Evolutionary conservation across 1,284 basidiomycete species (phyloP).

Genomic region (Papiliotrema terrestris): DNA sequence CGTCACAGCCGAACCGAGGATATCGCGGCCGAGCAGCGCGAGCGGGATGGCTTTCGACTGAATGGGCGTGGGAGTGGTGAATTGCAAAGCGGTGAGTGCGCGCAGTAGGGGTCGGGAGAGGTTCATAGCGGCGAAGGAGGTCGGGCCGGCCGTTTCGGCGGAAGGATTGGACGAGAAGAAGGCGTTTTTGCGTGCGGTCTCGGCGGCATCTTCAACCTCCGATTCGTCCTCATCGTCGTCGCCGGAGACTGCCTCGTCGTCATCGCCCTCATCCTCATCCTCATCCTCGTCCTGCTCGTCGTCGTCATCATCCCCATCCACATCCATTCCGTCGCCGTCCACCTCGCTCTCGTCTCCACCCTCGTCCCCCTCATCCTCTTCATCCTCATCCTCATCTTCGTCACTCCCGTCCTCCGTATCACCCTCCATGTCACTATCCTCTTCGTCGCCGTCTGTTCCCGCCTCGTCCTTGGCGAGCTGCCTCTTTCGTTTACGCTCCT

Average conservation of each 20-base stretch:
- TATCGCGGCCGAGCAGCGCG: constrained; percentile 87
- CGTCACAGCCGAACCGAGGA: constrained; percentile 91
- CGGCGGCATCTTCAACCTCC: constrained; percentile 58
- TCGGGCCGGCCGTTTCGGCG: constrained; percentile 36
- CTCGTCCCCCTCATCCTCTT: constrained; percentile 21
- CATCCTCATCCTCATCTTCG: constrained; percentile 26
- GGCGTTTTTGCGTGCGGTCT: constrained; percentile 74
- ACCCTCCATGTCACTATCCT: constrained; percentile 23
- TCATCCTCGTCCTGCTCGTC: constrained; percentile 30
- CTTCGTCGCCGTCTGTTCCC: constrained; percentile 18
- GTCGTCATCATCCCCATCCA: constrained; percentile 36
- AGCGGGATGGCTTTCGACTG: constrained; percentile 90
- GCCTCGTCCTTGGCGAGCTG: constrained; percentile 22
- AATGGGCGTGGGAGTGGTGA: constrained; percentile 87
- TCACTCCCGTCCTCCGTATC: constrained; percentile 26
- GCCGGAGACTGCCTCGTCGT: constrained; percentile 45
- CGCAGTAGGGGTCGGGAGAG: constrained; percentile 85
- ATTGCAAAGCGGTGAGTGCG: constrained; percentile 75
- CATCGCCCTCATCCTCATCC: constrained; percentile 27
- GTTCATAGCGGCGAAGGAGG: constrained; percentile 79
- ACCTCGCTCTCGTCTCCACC: constrained; percentile 22
- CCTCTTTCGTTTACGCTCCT: constrained; percentile 60
- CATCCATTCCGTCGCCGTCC: constrained; percentile 23
- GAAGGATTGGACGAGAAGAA: constrained; percentile 69
- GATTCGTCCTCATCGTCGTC: constrained; percentile 44